Conservation (phyloP, 169 alveolate species). For the Plasmodium blacklocki region DNA sequence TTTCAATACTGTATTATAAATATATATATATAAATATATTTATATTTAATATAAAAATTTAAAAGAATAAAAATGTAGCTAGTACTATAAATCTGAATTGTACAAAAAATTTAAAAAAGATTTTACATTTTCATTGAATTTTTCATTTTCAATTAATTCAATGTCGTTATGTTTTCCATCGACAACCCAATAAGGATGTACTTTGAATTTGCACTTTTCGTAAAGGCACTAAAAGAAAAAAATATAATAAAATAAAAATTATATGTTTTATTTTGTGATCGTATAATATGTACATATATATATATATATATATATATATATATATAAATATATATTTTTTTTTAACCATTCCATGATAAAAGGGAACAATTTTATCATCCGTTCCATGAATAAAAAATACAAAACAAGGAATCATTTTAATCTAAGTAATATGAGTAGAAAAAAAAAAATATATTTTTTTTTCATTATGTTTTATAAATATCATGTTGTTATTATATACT, state of each 20-base stretch:
- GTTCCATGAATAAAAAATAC: slow-evolving; percentile 72
- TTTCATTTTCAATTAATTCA: slow-evolving; percentile 54
- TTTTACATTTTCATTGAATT: slow-evolving; percentile 46
- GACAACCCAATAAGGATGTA: slow-evolving; percentile 68
- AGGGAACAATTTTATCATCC: slow-evolving; percentile 75
- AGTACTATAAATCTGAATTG: slow-evolving; percentile 11
- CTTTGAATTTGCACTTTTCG: slow-evolving; percentile 72
- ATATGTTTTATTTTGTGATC: background rate
- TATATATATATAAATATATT: too few relatives aligned
- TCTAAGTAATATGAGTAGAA: slow-evolving; percentile 22
- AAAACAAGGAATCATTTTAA: slow-evolving; percentile 50
- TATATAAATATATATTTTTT: background rate
- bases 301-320: background rate
- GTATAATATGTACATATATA: background rate
- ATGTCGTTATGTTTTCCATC: slow-evolving; percentile 72
- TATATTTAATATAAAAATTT: too few relatives aligned
- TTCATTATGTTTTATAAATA: background rate
- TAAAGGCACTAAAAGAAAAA: slow-evolving; percentile 40
- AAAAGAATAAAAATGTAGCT: too few relatives aligned
- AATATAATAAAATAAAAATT: slow-evolving; percentile 6
- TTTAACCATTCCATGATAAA: slow-evolving; percentile 73
- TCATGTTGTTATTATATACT: background rate
- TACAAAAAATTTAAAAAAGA: slow-evolving; percentile 52
- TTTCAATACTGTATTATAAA: too few relatives aligned
- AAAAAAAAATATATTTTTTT: background rate